Evolutionary conservation across 164 flowering plant species (phyloP), one percentile per base, ranked within the genome.

Genomic region (Liriodendron chinense): DNA sequence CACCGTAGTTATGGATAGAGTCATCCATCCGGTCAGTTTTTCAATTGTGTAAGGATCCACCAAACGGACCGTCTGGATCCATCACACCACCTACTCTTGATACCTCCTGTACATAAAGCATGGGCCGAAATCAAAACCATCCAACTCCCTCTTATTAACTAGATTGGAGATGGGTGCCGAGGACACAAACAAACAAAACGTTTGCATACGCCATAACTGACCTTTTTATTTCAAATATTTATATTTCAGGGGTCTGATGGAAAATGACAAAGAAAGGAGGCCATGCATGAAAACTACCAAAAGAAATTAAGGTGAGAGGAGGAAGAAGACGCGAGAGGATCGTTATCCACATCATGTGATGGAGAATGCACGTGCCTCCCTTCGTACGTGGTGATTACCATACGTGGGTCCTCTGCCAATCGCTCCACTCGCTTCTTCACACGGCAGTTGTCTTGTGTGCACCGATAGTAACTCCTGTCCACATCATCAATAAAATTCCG

Each of bases 341-440:
- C 59, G 57, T 82, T 87, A 12, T 90, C 94, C 1, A 75, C 78
- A 72, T 92, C 94, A 16, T 82, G 89, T 0, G 94, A 89, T 21
- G 97, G 98, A 13, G 96, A 86, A 78, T 94, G 98, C 2, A 72
- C 80, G 47, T 94, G 98, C 64, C 98, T 82, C 1, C 98, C 98
- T 85, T 94, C 97, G 72, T 94, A 94, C 1, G 97, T 89, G 0
- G 98, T 94, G 61, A 94, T 94, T 77, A 94, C 98, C 98, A 94
- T 94, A 70, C 97, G 85, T 16, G 98, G 97, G 78, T 94, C 98
- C 75, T 94, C 98, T 1, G 96, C 96, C 80, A 92, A 76, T 78
- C 98, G 78, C 83, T 94, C 98, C 72, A 94, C 98, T 12, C 97
- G 76, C 81, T 94, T 94, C 89, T 94, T 94, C 9, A 94, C 98